Evolutionary conservation across 768 basidiomycete species (phyloP), one percentile per base, ranked within the genome.

Genomic region (Polyporus arcularius): DNA sequence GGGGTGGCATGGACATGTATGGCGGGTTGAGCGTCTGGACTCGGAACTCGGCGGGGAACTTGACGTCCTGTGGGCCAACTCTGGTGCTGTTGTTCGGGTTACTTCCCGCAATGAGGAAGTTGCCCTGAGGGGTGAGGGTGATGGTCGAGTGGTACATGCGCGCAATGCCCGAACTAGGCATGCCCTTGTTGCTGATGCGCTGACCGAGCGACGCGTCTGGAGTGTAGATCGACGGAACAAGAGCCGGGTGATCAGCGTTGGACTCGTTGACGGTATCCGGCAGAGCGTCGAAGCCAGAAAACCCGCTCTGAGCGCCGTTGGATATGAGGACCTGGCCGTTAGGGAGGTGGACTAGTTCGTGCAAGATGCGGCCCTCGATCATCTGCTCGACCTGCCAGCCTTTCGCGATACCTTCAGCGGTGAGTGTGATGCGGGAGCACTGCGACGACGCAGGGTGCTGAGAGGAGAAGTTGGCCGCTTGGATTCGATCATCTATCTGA

Each of bases 1-100:
- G n/a, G n/a, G n/a, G n/a, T n/a, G n/a, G n/a, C n/a, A n/a, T n/a
- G n/a, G n/a, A n/a, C n/a, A n/a, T 86, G 70, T 96, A 98, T 35
- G 90, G 90, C 0, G 96, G 96, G 61, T 80, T 80, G 67, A 96
- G 80, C 81, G 88, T 87, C 71, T 97, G 95, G 32, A 94, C 89
- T 49, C 93, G 80, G 72, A 96, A 96, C 72, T 96, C 92, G 21
- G 92, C 93, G 40, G 87, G 85, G 71, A 89, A 95, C 70, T 78
- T 77, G 42, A 83, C 67, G 64, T 46, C 56, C 8, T 43, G 26
- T 14, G 53, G 53, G 31, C 50, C 49, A 56, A 85, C 86, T 63
- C 85, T 90, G 51, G 89, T 77, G 71, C 92, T 90, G 60, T 89
- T 72, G 72, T 93, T 93, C 30, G 92, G 92, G 68, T 92, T 93